Evolutionary conservation across 2,329 filamentous ascomycete genomes (phyloP).

Genomic region (Tothia fuscella): DNA sequence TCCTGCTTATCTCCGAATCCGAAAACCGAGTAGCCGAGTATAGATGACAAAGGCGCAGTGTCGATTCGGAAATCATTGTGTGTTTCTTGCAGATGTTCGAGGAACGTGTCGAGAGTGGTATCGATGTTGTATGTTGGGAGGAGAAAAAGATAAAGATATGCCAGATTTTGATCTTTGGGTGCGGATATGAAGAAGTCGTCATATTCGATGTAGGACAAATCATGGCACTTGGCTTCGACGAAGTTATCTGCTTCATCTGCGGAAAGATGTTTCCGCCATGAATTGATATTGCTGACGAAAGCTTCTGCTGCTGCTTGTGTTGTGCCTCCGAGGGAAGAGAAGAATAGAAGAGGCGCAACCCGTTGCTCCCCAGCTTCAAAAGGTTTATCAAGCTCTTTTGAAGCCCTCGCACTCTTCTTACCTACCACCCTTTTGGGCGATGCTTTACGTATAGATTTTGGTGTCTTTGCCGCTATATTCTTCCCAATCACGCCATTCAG

Average conservation of each 20-base stretch:
- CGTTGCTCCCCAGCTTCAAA: conserved; percentile 27
- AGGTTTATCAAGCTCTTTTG: conserved; percentile 17
- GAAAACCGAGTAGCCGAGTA: conserved; percentile 86
- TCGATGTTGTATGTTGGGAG: conserved; percentile 93
- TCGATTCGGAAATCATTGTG: conserved; percentile 96
- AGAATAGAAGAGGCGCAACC: conserved; percentile 72
- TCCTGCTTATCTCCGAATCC: conserved; percentile 84
- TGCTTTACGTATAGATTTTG: conserved; percentile 11
- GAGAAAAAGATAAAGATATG: conserved; percentile 72
- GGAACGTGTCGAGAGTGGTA: conserved; percentile 74
- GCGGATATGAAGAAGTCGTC: conserved; percentile 86
- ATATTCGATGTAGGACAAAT: conserved; percentile 78
- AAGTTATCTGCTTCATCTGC: conserved; percentile 27
- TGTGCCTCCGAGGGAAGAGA: conserved; percentile 73
- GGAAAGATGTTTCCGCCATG: conserved; percentile 21
- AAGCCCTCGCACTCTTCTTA: conserved; percentile 16
- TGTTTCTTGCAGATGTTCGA: conserved; percentile 80
- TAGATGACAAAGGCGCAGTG: conserved; percentile 61
- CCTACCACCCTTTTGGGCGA: conserved; percentile 28
- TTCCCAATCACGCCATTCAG: conserved; percentile 20
- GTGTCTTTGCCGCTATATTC: conserved; percentile 12
- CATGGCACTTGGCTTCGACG: conserved; percentile 52
- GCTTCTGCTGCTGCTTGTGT: conserved; percentile 62
- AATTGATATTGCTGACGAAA: conserved; percentile 46
- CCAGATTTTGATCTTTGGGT: conserved; percentile 38